Base-by-base conservation (phyloP, 1,139 yeast species). In the Saccharomyces hybrid region DNA sequence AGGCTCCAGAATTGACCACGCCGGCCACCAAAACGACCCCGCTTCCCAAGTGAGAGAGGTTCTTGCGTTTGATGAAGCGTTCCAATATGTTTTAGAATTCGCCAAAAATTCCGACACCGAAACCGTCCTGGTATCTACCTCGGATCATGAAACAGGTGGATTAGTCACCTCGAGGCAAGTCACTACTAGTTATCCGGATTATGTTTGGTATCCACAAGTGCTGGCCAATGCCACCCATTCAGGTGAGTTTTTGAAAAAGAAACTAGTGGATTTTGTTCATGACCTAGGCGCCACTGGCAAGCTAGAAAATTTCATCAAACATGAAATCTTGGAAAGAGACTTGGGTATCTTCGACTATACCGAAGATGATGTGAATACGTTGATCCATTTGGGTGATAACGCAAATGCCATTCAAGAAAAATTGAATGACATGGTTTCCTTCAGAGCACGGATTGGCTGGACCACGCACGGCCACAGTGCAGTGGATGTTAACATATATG, bases 91-190 rank as follows among this genome's bases (percentile, higher is more conserved):
- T 2, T 68, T 80, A 52, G 80, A 86, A 48, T 88, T 81, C 67
- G 87, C 86, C 42, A 80, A 84, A 58, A 64, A 75, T 5, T 67
- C 84, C 4, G 86, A 84, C 51, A 81, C 78, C 16, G 95, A 88
- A 59, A 88, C 96, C 0, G 76, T 86, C 50, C 78, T 88, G 42
- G 73, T 89, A 49, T 81, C 90, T 26, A 88, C 96, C 2, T 84
- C 93, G 27, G 96, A 89, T 68, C 97, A 89, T 71, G 97, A 89
- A 69, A 89, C 96, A 47, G 97, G 97, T 59, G 97, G 96, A 1
- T 75, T 89, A 61, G 82, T 82, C 28, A 78, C 86, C 50, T 88
- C 95, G 1, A 80, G 88, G 72, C 96, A 89, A 73, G 72, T 86
- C 26, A 69, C 82, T 7, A 71, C 76, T 32, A 67, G 69, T 11